A percentile compares a stretch with the other conserved stretches of the same genome.
Conservation (phyloP, 2,329 filamentous ascomycete genomes). For the Colletotrichum lupini region DNA sequence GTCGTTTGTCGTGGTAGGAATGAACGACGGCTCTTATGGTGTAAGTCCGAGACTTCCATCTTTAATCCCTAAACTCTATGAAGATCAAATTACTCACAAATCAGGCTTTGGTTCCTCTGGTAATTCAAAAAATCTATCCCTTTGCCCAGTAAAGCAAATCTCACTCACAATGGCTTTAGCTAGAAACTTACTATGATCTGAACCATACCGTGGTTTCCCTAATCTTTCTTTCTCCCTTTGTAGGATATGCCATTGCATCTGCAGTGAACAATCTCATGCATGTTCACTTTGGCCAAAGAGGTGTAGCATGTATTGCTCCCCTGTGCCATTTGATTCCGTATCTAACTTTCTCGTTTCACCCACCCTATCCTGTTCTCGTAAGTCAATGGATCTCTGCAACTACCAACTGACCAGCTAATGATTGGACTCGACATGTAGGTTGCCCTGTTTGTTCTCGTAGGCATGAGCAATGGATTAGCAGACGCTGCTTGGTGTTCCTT, state of each 20-base stretch:
- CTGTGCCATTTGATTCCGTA: constrained; percentile 73
- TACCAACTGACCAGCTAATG: not conserved
- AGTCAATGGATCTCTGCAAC: not conserved
- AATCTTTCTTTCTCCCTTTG: constrained; percentile 73
- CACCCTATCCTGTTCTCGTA: constrained; percentile 61
- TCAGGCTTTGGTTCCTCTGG: not conserved
- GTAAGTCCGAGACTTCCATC: not conserved
- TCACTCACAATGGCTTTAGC: constrained; percentile 44
- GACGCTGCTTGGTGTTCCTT: constrained; percentile 70
- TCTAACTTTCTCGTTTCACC: constrained; percentile 72
- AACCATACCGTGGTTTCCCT: constrained; percentile 72
- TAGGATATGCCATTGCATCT: constrained; percentile 72
- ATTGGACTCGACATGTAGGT: constrained; percentile 64
- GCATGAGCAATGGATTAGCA: constrained; percentile 77
- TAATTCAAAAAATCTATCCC: not conserved
- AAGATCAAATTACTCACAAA: not conserved
- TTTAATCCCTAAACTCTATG: not conserved
- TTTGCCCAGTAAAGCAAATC: not conserved
- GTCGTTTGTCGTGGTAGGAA: not conserved
- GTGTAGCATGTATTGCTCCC: constrained; percentile 74
- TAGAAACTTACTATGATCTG: constrained; percentile 70
- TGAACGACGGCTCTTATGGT: not conserved
- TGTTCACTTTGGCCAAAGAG: constrained; percentile 73
- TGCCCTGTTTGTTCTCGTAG: constrained; percentile 71
- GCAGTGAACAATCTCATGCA: constrained; percentile 74